phyloP scores from a whole-genome alignment of 2,329 filamentous ascomycete genomes.

The Diplodia sapinea region DNA sequence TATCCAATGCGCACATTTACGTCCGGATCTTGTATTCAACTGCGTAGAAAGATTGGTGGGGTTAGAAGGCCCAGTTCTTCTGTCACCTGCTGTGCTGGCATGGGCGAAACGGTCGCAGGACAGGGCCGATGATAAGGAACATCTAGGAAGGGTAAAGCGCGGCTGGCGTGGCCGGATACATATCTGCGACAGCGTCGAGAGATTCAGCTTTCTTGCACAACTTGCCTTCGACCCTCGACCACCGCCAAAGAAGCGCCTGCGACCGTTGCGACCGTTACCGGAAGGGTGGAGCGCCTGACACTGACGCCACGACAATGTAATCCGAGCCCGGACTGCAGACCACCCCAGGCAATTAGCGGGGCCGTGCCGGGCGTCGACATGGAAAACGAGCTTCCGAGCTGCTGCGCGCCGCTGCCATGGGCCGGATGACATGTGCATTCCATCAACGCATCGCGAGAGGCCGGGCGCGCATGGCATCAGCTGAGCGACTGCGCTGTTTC shows the following conservation, averaged over 20 bases:
- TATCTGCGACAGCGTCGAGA: conserved; percentile 23
- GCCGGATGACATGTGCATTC: conserved; percentile 25
- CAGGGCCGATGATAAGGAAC: conserved; percentile 12
- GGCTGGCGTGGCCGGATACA: neutral
- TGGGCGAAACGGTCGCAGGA: neutral
- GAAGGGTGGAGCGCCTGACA: conserved; percentile 7
- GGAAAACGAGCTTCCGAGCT: neutral
- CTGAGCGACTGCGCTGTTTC: conserved; percentile 1
- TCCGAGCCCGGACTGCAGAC: neutral
- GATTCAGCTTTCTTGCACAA: neutral
- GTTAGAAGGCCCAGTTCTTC: no score
- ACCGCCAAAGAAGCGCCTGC: neutral
- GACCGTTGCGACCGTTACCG: conserved; percentile 25
- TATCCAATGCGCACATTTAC: no score
- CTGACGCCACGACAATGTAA: conserved; percentile 3
- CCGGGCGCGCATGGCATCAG: neutral
- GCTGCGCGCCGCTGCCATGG: neutral
- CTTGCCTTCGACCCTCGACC: neutral
- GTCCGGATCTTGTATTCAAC: no score
- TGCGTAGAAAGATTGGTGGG: no score
- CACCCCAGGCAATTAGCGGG: conserved; percentile 15
- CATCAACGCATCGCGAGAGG: conserved; percentile 18
- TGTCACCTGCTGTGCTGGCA: neutral
- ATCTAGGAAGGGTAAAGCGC: conserved; percentile 15
- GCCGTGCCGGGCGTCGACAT: conserved; percentile 1